Evolutionary conservation across 2,329 filamentous ascomycete genomes (phyloP), one percentile per base, ranked within the genome.

Genomic region (Aspergillus clavatus): DNA sequence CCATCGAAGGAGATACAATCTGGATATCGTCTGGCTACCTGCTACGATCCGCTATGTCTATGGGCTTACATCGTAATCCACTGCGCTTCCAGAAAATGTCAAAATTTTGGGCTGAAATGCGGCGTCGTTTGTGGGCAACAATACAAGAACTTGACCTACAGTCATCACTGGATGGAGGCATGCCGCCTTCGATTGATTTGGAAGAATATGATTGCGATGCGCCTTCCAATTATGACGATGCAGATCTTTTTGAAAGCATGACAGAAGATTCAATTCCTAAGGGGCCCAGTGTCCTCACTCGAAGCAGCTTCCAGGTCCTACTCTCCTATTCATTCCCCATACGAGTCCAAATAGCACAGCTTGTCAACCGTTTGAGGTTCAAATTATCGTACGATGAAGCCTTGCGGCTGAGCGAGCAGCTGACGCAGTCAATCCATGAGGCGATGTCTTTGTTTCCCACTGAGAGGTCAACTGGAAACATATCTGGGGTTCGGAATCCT

Each of bases 91-190:
- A 54, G 2, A 62, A 66, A 16, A 63, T 69, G 35, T 60, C 61
- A 3, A 44, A 50, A 1, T 72, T 55, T 63, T 73, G 44, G 75
- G 54, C 49, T 0, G 72, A 75, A 45, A 69, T 74, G 60, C 67
- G 70, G 12, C 65, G 71, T 14, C 62, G 70, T n/a, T 43, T 73
- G 3, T 74, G 71, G 71, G 61, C 64, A n/a, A 71, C 70, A 0
- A 65, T 73, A 7, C 45, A 72, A 8, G 69, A 74, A 47, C 49
- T 72, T 22, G 66, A 70, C 39, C 46, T 73, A 16, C 64, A 68
- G 43, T 60, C 65, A 2, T 62, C 66, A 1, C 47, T 69, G 5
- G 61, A 66, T 28, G 55, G 59, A 6, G 68, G 67, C 0, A 57
- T 67, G 23, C 53, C 59, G 1, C 61, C 65, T 2, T 61, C 60